Evolutionary conservation across 2,329 filamentous ascomycete species (phyloP), one percentile per base, ranked within the genome.

Genomic region (Aspergillus chevalieri): DNA sequence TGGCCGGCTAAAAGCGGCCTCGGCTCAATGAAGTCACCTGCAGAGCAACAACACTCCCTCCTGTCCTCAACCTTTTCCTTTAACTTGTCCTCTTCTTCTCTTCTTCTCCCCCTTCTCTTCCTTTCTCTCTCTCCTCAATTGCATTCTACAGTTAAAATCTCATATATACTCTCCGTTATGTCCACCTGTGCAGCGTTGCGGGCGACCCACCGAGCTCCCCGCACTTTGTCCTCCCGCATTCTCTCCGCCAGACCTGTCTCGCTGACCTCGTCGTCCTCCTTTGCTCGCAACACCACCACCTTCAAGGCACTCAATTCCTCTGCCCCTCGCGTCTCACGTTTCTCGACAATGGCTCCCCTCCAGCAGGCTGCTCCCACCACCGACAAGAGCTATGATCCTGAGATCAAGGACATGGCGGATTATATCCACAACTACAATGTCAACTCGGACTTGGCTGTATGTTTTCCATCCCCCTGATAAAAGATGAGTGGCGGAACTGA

Each of bases 381-480:
- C 38, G 59, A 68, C 44, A 65, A 80, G 68, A 79, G 84, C 60
- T 96, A 92, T 73, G 92, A 97, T 69, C 83, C 87, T 56, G 92
- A 96, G 76, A 93, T 97, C 72, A 85, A 84, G 72, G 91, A 97
- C 70, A 95, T 98, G 78, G 92, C 92, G 55, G 83, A 80, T 74
- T 98, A 96, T 75, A 87, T 97, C 68, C 89, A 94, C 79, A 88
- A 91, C 70, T 92, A 91, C 72, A 80, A 88, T 51, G 86, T 97
- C 65, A 80, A 92, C 62, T 97, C 92, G 26, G 89, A 95, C 59
- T 81, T 98, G 64, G 93, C 93, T 68, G 91, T 96, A 79, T 74
- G 89, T 50, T 43, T 4, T 17, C 17, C 17, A 17, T 44, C 36
- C 9, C 6, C 33, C 46, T 22, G 38, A 15, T 45, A 39, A 9